These are phyloP conservation scores for Skeletonema tropicum DNA, from an alignment of 108 stramenopile genomes.

Conservation along the genomic window DNA sequence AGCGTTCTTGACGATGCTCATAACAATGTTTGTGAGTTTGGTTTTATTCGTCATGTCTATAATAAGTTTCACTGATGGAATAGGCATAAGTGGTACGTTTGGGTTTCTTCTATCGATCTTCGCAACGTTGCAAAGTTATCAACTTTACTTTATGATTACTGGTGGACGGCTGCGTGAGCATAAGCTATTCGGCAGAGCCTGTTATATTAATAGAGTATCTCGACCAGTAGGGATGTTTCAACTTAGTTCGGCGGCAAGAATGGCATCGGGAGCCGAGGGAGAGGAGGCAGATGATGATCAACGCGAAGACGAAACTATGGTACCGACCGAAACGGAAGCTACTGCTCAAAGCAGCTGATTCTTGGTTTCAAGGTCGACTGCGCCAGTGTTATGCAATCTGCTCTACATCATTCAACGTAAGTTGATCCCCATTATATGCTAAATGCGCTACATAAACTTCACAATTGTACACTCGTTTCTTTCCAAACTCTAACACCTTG, in stretches of 20 bases:
- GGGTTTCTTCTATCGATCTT: constrained; percentile 7
- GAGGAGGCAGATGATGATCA: background rate
- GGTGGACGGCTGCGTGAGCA: constrained; percentile 21
- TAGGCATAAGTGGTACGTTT: constrained; percentile 16
- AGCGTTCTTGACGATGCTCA: constrained; percentile 11
- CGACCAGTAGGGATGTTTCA: constrained; percentile 4
- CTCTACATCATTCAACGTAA: constrained; percentile 14
- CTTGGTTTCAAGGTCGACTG: background rate
- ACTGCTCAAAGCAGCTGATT: background rate
- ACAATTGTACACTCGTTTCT: constrained; percentile 74
- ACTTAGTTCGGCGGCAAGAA: background rate
- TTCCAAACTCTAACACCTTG: constrained; percentile 51
- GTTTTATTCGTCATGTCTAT: constrained; percentile 17
- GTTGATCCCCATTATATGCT: background rate
- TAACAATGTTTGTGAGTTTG: background rate
- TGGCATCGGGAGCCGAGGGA: background rate
- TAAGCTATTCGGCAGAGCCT: constrained; percentile 14
- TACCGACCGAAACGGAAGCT: background rate
- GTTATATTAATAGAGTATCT: constrained; percentile 6
- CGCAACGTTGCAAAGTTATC: background rate
- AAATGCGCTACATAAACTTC: constrained; percentile 59
- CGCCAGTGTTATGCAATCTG: background rate
- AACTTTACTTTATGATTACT: constrained; percentile 8
- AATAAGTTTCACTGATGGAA: constrained; percentile 12
- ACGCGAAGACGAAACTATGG: background rate